These are phyloP conservation scores for Trichoderma semiorbis DNA, from an alignment of 2,329 filamentous ascomycete species.

Conservation along the genomic window DNA sequence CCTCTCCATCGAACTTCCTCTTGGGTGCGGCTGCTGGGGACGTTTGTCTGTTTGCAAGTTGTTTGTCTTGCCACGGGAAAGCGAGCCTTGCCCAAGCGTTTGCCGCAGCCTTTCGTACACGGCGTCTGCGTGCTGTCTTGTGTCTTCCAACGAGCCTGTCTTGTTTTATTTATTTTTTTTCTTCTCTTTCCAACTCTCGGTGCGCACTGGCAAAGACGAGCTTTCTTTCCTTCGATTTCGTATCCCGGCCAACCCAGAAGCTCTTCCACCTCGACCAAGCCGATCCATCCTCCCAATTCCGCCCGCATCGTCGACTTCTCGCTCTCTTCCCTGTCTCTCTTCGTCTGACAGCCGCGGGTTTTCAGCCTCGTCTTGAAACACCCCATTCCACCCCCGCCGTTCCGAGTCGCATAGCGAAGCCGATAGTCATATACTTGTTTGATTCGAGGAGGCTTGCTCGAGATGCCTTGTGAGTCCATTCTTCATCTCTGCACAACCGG, in stretches of 20 bases:
- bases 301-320: background rate
- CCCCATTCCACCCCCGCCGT: background rate
- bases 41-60: background rate
- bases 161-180: background rate
- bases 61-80: background rate
- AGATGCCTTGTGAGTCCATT: constrained; percentile 39
- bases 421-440: constrained; percentile 14
- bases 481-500: constrained; percentile 15
- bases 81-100: constrained; percentile 2
- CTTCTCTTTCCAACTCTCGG: background rate
- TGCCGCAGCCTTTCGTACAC: background rate
- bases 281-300: background rate
- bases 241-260: background rate
- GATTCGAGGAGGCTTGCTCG: constrained; percentile 27
- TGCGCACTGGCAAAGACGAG: background rate
- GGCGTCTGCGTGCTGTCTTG: background rate
- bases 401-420: constrained; percentile 8
- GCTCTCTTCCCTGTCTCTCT: background rate
- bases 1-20: background rate
- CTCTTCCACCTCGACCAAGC: background rate
- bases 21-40: constrained; percentile 14
- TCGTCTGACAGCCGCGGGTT: constrained; percentile 2
- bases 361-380: constrained; percentile 1
- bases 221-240: background rate
- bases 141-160: background rate